These are phyloP conservation scores for Citrus inodora DNA, from an alignment of 345 rosid species.

Conservation along the genomic window DNA sequence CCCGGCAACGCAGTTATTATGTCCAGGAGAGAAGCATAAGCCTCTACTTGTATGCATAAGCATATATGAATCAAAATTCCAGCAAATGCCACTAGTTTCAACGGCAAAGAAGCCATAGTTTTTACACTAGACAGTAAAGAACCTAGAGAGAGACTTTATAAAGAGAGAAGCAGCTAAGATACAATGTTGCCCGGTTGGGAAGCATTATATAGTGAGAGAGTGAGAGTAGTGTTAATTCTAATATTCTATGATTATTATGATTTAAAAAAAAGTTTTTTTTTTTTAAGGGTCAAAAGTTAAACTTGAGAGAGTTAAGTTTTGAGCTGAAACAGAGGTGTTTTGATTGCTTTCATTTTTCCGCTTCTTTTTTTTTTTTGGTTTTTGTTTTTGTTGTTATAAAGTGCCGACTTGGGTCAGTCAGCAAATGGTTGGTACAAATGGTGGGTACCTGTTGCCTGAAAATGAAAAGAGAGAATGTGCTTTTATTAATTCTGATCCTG, in stretches of 20 bases:
- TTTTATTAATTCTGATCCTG: conserved; percentile 5
- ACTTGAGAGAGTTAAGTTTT: background rate
- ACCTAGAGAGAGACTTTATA: conserved; percentile 16
- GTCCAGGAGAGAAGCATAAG: conserved; percentile 40
- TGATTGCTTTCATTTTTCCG: background rate
- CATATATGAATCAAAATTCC: conserved; percentile 32
- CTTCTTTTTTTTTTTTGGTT: no score
- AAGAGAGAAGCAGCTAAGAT: background rate
- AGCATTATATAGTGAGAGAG: conserved; percentile 27
- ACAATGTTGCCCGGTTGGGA: conserved; percentile 10
- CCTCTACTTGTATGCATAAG: conserved; percentile 24
- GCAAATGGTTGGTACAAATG: conserved; percentile 31
- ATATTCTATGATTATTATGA: background rate
- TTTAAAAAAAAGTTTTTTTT: background rate
- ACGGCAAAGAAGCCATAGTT: conserved; percentile 27
- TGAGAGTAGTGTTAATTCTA: background rate
- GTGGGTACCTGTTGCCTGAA: conserved; percentile 23
- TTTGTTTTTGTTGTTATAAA: background rate
- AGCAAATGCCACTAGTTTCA: conserved; percentile 38
- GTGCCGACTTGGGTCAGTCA: conserved; percentile 16
- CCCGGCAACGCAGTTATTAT: conserved; percentile 63
- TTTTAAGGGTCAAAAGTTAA: background rate
- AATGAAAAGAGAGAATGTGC: conserved; percentile 30
- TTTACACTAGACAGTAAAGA: conserved; percentile 8
- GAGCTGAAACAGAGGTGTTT: conserved; percentile 19